phyloP scores from a whole-genome alignment of 176 grass and related monocot species.

The Pontederia crassipes region DNA sequence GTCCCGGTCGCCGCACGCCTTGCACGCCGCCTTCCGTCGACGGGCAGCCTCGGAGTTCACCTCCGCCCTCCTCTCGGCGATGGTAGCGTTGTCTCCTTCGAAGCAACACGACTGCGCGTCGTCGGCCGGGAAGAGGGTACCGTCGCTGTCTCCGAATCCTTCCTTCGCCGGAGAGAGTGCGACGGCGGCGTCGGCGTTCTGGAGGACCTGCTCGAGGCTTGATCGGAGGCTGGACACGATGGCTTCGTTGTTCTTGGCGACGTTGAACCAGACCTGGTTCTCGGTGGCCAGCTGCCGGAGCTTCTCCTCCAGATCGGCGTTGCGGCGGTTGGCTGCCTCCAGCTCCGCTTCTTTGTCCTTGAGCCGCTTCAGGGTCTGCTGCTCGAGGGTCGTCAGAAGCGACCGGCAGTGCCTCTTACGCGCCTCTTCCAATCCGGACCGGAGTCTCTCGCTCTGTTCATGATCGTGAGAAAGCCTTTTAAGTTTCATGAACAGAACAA shows the following conservation, averaged over 20 bases:
- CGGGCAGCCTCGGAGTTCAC: not conserved
- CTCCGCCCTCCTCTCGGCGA: no score
- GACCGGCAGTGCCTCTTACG: conserved; percentile 32
- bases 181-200: conserved; percentile 9
- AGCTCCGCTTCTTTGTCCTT: conserved; percentile 31
- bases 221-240: conserved; percentile 24
- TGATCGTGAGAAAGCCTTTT: not conserved
- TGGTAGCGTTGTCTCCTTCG: not conserved
- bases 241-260: conserved; percentile 44
- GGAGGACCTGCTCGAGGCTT: conserved; percentile 39
- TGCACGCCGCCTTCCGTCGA: conserved; percentile 18
- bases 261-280: conserved; percentile 37
- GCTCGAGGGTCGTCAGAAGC: conserved; percentile 24
- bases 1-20: conserved; percentile 23
- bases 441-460: conserved; percentile 33
- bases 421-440: conserved; percentile 28
- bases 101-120: conserved; percentile 30
- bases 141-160: conserved; percentile 45
- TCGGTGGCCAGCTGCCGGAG: conserved; percentile 32
- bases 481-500: not conserved
- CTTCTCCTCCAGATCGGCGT: conserved; percentile 33
- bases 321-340: not conserved
- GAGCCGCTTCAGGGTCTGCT: conserved; percentile 4
- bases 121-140: conserved; percentile 1
- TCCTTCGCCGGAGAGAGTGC: not conserved